phyloP scores from a whole-genome alignment of 148 eudicot genomes.

The Camellia granthamiana region DNA sequence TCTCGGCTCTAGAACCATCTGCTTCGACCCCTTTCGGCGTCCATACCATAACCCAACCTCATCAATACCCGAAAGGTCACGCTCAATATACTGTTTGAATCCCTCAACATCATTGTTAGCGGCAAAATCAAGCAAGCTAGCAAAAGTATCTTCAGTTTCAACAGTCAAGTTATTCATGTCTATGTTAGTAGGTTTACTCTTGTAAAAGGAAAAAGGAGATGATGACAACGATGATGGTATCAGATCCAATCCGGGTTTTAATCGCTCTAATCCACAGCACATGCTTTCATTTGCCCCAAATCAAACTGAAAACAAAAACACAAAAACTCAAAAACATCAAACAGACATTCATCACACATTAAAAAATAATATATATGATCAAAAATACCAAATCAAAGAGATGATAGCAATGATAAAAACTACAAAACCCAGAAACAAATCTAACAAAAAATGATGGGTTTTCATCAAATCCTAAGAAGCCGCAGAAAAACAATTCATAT shows the following conservation, averaged over 20 bases:
- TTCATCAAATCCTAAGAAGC: neutral
- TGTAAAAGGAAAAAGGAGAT: neutral
- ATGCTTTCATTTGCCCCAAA: conserved; percentile 19
- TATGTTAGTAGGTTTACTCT: neutral
- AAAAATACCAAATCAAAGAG: neutral
- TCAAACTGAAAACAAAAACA: conserved; percentile 15
- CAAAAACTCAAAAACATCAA: neutral
- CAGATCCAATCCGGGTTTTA: neutral
- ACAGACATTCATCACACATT: neutral
- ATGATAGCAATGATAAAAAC: neutral
- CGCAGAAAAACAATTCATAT: neutral
- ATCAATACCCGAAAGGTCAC: conserved; percentile 43
- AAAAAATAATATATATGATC: neutral
- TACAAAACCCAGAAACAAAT: neutral
- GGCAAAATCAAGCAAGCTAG: conserved; percentile 64
- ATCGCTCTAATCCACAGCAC: conserved; percentile 16
- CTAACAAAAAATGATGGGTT: neutral
- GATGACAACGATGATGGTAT: neutral
- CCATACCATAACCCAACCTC: conserved; percentile 72
- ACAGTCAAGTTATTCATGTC: conserved; percentile 46
- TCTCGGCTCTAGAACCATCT: conserved; percentile 58
- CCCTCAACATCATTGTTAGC: conserved; percentile 67
- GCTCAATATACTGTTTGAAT: conserved; percentile 39
- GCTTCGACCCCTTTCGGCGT: conserved; percentile 57
- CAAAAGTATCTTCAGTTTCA: conserved; percentile 52